Percentiles rank a stretch among this genome's conserved stretches.
Conservation (phyloP, 2,329 filamentous ascomycete genomes). For the Escovopsis sp. region DNA sequence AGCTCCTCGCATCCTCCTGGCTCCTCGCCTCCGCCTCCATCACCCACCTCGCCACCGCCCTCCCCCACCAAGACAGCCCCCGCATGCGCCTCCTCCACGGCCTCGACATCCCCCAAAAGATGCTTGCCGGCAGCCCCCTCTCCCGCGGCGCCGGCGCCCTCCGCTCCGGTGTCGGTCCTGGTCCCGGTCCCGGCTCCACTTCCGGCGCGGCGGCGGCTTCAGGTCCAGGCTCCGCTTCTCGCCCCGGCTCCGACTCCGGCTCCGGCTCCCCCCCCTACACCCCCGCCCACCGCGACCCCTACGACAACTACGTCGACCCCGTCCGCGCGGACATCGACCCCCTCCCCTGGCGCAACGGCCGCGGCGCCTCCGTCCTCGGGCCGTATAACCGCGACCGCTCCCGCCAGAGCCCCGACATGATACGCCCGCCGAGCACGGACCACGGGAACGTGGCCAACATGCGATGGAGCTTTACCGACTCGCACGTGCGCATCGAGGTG, state of each 20-base stretch:
- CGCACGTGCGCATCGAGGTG: slow-evolving; percentile 47
- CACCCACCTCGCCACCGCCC: slow-evolving; percentile 5
- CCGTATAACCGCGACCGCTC: slow-evolving; percentile 55
- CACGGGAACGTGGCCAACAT: slow-evolving; percentile 56
- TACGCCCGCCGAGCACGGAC: slow-evolving; percentile 59
- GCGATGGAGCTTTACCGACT: slow-evolving; percentile 56
- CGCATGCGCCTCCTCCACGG: slow-evolving; percentile 38
- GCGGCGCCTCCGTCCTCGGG: slow-evolving; percentile 51
- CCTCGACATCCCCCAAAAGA: slow-evolving; percentile 29
- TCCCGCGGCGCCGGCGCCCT: too few relatives aligned
- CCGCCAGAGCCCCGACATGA: slow-evolving; percentile 53
- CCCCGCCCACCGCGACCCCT: slow-evolving; percentile 42
- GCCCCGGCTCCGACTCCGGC: too few relatives aligned
- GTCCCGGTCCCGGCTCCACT: too few relatives aligned
- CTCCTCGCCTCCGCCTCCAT: slow-evolving; percentile 13
- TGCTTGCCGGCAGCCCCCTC: slow-evolving; percentile 20
- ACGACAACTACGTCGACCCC: slow-evolving; percentile 47
- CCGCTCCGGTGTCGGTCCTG: too few relatives aligned
- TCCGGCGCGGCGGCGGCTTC: too few relatives aligned
- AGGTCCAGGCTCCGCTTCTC: too few relatives aligned
- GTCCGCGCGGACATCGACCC: slow-evolving; percentile 46
- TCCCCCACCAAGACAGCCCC: slow-evolving; percentile 32
- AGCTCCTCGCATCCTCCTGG: slow-evolving; percentile 11
- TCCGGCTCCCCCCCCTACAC: slow-evolving; percentile 35
- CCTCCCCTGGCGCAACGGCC: slow-evolving; percentile 46